Percentiles rank a stretch among this genome's conserved stretches.
These are phyloP conservation scores for Blastomyces percursus DNA, from an alignment of 2,329 filamentous ascomycete genomes.

Conservation along the genomic window DNA sequence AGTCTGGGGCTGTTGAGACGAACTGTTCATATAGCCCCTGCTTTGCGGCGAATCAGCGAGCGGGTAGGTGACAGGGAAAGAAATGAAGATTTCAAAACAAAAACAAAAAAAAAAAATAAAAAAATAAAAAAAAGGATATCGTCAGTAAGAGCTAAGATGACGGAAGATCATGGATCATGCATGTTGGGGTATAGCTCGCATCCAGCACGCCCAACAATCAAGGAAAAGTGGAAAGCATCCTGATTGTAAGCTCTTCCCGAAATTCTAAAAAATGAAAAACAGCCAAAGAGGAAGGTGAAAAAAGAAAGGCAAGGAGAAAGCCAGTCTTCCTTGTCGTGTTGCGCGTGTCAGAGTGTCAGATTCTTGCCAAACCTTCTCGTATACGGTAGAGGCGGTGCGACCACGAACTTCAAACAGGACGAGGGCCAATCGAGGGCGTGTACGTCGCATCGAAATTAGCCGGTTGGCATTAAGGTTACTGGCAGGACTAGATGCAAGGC, in stretches of 20 bases:
- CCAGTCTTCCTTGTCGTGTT: not conserved
- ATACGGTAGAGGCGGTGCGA: not conserved
- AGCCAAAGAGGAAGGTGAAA: not conserved
- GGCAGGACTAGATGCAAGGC: slow-evolving; percentile 2
- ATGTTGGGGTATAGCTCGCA: not conserved
- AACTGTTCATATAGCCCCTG: not conserved
- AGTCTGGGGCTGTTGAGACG: not conserved
- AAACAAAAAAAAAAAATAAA: not conserved
- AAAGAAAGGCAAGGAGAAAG: not conserved
- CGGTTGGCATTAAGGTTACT: not conserved
- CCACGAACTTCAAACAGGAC: not conserved
- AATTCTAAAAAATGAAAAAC: not conserved
- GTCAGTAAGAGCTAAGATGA: not conserved
- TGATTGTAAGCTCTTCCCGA: not conserved
- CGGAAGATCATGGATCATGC: slow-evolving; percentile 1
- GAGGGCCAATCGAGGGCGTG: not conserved
- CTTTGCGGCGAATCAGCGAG: not conserved
- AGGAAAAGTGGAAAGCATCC: not conserved
- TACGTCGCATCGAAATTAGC: not conserved
- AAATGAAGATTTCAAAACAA: not conserved
- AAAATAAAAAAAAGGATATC: not conserved
- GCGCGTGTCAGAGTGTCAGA: not conserved
- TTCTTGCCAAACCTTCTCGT: not conserved
- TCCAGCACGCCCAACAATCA: not conserved
- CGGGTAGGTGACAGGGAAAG: not conserved